Percentiles rank a stretch among this genome's conserved stretches.
phyloP scores from a whole-genome alignment of 163 green algal species.

The Scenedesmus sp. region DNA sequence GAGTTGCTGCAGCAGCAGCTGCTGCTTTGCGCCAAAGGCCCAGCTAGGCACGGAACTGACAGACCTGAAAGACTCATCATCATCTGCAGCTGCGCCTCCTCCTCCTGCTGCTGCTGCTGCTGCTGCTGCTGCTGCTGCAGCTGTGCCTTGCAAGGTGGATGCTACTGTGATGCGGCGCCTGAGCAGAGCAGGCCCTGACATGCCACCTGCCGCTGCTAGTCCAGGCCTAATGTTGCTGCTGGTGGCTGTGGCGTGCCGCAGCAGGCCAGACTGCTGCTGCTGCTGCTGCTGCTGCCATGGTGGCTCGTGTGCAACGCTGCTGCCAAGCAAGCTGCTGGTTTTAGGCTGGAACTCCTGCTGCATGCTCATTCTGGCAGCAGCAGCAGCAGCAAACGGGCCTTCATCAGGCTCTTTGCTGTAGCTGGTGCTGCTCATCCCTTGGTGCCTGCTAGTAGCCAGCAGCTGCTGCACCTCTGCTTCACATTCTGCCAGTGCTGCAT shows the following conservation, averaged over 20 bases:
- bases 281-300: not conserved
- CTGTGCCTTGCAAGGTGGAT: not conserved
- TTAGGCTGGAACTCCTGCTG: not conserved
- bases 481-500: not conserved
- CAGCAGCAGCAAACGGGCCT: not conserved
- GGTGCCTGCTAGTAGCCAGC: not conserved
- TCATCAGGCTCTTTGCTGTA: not conserved
- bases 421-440: not conserved
- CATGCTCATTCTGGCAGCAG: not conserved
- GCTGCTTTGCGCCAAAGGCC: slow-evolving; percentile 18
- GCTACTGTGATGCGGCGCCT: not conserved
- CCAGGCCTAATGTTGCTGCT: not conserved
- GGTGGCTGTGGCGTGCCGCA: not conserved
- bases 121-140: not conserved
- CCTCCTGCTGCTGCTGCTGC: not conserved
- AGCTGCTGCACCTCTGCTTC: not conserved
- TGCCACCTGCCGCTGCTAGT: not conserved
- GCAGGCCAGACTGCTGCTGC: not conserved
- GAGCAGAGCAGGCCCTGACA: not conserved
- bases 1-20: slow-evolving; percentile 19
- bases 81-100: not conserved
- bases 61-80: not conserved
- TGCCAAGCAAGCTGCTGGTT: not conserved
- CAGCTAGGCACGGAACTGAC: not conserved
- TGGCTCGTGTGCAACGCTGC: not conserved